Conservation (phyloP, 352 stramenopile genomes). For the Phytopythium boreale region DNA sequence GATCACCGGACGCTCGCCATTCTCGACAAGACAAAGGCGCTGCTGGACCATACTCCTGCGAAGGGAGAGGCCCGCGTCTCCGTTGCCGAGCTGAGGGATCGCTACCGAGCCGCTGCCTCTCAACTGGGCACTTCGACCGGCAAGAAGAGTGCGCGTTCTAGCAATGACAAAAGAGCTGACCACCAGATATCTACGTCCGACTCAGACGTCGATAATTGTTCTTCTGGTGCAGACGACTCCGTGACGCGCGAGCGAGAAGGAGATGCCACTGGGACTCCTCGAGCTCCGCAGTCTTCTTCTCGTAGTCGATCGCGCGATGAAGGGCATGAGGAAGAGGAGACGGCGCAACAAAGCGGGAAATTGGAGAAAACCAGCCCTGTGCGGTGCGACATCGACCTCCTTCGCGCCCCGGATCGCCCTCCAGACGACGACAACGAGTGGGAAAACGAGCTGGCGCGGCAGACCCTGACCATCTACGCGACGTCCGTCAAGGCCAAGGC, state of each 20-base stretch:
- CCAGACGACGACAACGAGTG: constrained; percentile 75
- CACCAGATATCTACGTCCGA: no score
- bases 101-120: not conserved
- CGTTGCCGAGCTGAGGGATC: constrained; percentile 29
- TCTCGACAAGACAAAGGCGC: constrained; percentile 38
- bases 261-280: not conserved
- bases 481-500: constrained; percentile 69
- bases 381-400: constrained; percentile 48
- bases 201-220: no score
- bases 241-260: not conserved
- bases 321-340: not conserved
- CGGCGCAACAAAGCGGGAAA: not conserved
- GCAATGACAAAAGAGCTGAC: not conserved
- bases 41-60: constrained; percentile 25
- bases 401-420: constrained; percentile 39
- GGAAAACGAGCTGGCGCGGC: constrained; percentile 89
- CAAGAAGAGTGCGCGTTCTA: not conserved
- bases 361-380: not conserved
- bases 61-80: constrained; percentile 16
- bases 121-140: not conserved
- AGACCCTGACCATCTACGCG: constrained; percentile 88
- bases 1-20: constrained; percentile 53
- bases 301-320: not conserved
- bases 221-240: not conserved
- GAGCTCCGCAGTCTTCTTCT: not conserved